Evolutionary conservation across 805 yeast genomes (phyloP).

Genomic region (Kodamaea nitidulidarum): DNA sequence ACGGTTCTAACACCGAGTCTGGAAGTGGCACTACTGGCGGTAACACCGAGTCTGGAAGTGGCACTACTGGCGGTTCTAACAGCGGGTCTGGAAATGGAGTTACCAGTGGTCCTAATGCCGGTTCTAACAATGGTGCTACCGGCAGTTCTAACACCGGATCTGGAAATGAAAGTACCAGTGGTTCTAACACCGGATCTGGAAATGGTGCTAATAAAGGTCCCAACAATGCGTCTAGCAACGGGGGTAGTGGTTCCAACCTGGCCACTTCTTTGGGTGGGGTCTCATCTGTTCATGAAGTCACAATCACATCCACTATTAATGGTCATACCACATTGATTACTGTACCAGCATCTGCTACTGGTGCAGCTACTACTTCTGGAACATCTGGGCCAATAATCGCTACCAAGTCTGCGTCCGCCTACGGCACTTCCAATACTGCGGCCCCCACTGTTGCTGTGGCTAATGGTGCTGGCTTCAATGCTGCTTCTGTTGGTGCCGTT

Average conservation of each 20-base stretch:
- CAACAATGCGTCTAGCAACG: neutral
- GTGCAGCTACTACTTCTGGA: slow-evolving; percentile 3
- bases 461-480: slow-evolving; percentile 9
- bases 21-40: neutral
- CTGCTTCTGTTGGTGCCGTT: slow-evolving; percentile 10
- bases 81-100: slow-evolving; percentile 4
- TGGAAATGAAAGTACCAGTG: neutral
- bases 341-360: slow-evolving; percentile 3
- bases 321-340: slow-evolving; percentile 8
- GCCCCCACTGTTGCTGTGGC: slow-evolving; percentile 10
- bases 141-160: slow-evolving; percentile 1
- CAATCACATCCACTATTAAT: slow-evolving; percentile 8
- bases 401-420: neutral
- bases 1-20: neutral
- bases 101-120: neutral
- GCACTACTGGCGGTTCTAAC: slow-evolving; percentile 8
- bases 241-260: neutral
- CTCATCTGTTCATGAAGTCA: neutral
- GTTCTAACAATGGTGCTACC: neutral
- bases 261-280: neutral
- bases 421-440: slow-evolving; percentile 2
- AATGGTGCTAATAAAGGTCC: neutral
- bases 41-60: neutral
- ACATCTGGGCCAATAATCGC: too few species aligned
- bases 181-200: neutral